Evolutionary conservation across 1,284 basidiomycete species (phyloP).

Genomic region (Cutaneotrichosporon arboriforme): DNA sequence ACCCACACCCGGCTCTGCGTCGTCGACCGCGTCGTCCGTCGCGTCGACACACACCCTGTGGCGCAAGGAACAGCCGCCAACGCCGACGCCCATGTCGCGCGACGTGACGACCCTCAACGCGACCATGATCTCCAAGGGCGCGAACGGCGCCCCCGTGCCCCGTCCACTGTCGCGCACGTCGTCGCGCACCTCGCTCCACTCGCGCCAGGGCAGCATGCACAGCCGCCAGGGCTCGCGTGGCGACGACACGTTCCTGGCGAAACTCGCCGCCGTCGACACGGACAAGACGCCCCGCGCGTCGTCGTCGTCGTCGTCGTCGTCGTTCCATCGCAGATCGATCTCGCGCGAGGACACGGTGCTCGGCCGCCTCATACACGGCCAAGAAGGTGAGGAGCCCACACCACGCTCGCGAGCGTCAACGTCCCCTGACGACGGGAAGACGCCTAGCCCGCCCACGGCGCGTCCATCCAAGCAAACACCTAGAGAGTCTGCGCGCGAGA

Average conservation of each 20-base stretch:
- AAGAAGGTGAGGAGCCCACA: too few species aligned
- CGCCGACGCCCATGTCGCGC: constrained; percentile 18
- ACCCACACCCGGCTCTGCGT: constrained; percentile 4
- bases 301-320: background rate
- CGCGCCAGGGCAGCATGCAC: background rate
- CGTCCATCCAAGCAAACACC: too few species aligned
- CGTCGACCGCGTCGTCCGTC: constrained; percentile 5
- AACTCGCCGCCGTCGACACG: constrained; percentile 2
- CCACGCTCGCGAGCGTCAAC: too few species aligned
- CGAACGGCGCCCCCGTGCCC: background rate
- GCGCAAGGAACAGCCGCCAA: constrained; percentile 20
- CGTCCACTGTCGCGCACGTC: background rate
- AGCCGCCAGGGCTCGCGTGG: background rate
- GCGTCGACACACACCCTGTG: constrained; percentile 2
- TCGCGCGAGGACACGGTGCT: background rate
- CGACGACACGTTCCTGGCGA: constrained; percentile 14
- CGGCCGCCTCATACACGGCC: background rate
- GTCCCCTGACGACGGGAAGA: too few species aligned
- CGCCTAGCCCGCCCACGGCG: too few species aligned
- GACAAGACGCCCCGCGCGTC: background rate
- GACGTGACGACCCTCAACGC: constrained; percentile 8
- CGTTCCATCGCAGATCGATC: too few species aligned
- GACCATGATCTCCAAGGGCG: background rate
- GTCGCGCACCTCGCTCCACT: background rate
- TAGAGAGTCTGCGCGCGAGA: too few species aligned